Conservation (phyloP, 805 yeast genomes). For the Lachancea sp. region DNA sequence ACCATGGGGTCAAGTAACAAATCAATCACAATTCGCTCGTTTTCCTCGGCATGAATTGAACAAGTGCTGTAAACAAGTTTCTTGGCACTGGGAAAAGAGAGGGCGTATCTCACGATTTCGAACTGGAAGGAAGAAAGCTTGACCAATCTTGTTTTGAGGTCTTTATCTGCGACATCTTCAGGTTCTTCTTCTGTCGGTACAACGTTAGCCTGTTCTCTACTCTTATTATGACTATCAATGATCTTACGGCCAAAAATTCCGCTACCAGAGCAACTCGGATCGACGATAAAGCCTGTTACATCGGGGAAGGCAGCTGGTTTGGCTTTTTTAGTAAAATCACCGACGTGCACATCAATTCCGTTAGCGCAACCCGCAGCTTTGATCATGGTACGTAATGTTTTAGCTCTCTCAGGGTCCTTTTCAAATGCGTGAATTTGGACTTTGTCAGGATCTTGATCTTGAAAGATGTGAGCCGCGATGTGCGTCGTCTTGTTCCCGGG, state of each 20-base stretch:
- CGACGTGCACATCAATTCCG: slow-evolving; percentile 43
- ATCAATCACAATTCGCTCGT: slow-evolving; percentile 84
- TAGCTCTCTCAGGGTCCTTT: slow-evolving; percentile 67
- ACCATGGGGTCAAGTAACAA: slow-evolving; percentile 63
- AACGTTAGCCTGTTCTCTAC: slow-evolving; percentile 11
- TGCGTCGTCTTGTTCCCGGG: slow-evolving; percentile 99
- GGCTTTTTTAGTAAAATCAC: slow-evolving; percentile 39
- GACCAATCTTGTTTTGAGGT: slow-evolving; percentile 37
- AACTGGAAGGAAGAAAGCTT: slow-evolving; percentile 83
- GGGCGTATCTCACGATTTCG: slow-evolving; percentile 81
- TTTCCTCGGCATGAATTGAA: slow-evolving; percentile 88
- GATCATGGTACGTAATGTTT: slow-evolving; percentile 69
- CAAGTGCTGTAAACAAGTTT: slow-evolving; percentile 92
- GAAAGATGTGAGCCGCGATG: slow-evolving; percentile 50
- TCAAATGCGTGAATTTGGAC: slow-evolving; percentile 73
- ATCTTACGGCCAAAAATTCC: slow-evolving; percentile 91
- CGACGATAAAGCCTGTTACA: slow-evolving; percentile 80
- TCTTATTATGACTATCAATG: slow-evolving; percentile 40
- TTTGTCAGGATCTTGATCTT: slow-evolving; percentile 9
- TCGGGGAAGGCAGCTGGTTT: slow-evolving; percentile 48
- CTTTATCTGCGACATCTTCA: slow-evolving; percentile 40
- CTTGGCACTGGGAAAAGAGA: slow-evolving; percentile 67
- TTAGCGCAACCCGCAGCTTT: slow-evolving; percentile 60
- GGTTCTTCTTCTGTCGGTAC: slow-evolving; percentile 15
- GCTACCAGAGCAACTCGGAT: slow-evolving; percentile 96